Percentiles rank a stretch among this genome's conserved stretches.
Evolutionary conservation across 2,329 filamentous ascomycete genomes (phyloP).

Genomic region (Chalaropsis ovoidea): DNA sequence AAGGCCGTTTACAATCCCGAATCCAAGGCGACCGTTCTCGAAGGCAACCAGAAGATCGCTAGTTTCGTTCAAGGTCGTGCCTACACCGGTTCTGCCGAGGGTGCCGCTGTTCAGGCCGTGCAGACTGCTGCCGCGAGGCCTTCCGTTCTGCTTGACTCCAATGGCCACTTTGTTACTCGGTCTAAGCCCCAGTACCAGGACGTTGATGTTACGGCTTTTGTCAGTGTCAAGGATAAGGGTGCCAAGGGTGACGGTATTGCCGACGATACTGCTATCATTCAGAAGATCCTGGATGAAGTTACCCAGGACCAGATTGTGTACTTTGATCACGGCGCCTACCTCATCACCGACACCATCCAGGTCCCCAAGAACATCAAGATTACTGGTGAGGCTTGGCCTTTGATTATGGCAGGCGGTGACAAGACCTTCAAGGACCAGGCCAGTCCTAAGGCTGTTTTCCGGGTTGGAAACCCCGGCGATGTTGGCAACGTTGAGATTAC

Average conservation of each 20-base stretch:
- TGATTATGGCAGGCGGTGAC: slow-evolving; percentile 71
- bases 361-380: slow-evolving; percentile 75
- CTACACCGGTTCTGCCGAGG: slow-evolving; percentile 44
- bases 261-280: slow-evolving; percentile 79
- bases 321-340: slow-evolving; percentile 65
- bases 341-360: slow-evolving; percentile 58
- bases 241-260: slow-evolving; percentile 79
- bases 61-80: slow-evolving; percentile 73
- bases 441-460: slow-evolving; percentile 75
- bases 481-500: slow-evolving; percentile 74
- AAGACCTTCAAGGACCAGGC: slow-evolving; percentile 60
- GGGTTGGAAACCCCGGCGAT: slow-evolving; percentile 69
- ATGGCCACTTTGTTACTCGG: slow-evolving; percentile 65
- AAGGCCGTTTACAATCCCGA: slow-evolving; percentile 53
- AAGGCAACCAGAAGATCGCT: slow-evolving; percentile 56
- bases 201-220: slow-evolving; percentile 56
- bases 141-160: slow-evolving; percentile 48
- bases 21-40: slow-evolving; percentile 51
- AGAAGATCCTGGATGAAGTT: slow-evolving; percentile 61
- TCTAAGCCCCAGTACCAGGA: slow-evolving; percentile 81
- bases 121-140: slow-evolving; percentile 51
- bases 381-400: slow-evolving; percentile 81
- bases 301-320: slow-evolving; percentile 57
- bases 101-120: slow-evolving; percentile 50
- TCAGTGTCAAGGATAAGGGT: slow-evolving; percentile 72